Conservation (phyloP, 2,329 filamentous ascomycete species). For the Aspergillus sp. region DNA sequence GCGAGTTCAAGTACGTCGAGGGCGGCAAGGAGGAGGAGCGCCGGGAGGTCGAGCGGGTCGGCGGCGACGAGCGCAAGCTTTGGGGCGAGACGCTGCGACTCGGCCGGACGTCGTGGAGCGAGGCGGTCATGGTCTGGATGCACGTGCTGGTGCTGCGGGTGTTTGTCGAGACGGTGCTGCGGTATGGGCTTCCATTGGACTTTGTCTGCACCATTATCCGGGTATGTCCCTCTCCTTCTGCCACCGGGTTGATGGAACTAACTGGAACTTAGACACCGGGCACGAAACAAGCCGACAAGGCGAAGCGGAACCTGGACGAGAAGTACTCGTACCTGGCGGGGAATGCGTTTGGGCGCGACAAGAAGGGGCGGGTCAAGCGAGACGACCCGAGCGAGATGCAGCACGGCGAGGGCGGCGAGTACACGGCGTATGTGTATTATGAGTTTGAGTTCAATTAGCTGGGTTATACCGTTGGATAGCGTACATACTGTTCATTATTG, state of each 20-base stretch:
- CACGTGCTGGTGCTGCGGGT: slow-evolving; percentile 88
- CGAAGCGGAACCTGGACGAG: slow-evolving; percentile 74
- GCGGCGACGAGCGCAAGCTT: slow-evolving; percentile 82
- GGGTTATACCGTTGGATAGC: slow-evolving; percentile 17
- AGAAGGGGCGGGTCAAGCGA: slow-evolving; percentile 86
- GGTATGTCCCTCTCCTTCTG: slow-evolving; percentile 53
- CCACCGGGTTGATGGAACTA: slow-evolving; percentile 3
- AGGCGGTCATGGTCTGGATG: slow-evolving; percentile 93
- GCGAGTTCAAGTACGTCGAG: slow-evolving; percentile 90
- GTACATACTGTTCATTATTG: slow-evolving; percentile 11
- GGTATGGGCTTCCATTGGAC: slow-evolving; percentile 88
- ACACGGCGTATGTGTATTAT: slow-evolving; percentile 96
- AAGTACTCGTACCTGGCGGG: slow-evolving; percentile 90
- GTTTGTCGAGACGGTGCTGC: slow-evolving; percentile 96
- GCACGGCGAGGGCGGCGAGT: slow-evolving; percentile 72
- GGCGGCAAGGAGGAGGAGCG: slow-evolving; percentile 87
- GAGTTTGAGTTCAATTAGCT: slow-evolving; percentile 73
- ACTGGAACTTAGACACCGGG: slow-evolving; percentile 61
- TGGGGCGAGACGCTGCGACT: slow-evolving; percentile 89
- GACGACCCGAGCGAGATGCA: slow-evolving; percentile 91
- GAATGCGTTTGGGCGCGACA: slow-evolving; percentile 90
- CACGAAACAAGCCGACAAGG: slow-evolving; percentile 76
- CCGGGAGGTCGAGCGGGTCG: slow-evolving; percentile 77
- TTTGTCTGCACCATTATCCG: slow-evolving; percentile 82
- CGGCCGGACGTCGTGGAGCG: slow-evolving; percentile 89